Base-by-base conservation (phyloP, 345 rosid genomes). In the Lepidium aucheri region DNA sequence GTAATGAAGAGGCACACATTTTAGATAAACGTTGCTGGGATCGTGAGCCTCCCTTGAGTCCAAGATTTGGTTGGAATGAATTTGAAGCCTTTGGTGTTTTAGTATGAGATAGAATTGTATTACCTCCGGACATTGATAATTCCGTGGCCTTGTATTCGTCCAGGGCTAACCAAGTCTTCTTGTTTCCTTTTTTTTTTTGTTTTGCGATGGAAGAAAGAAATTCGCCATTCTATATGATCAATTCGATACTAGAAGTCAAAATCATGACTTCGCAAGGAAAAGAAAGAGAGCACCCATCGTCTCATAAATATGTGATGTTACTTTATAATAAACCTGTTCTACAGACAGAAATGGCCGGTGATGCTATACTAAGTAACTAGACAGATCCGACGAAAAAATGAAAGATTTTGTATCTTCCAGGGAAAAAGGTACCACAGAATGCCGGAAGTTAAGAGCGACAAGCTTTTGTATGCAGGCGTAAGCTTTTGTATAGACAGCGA, bases 61-160 rank as follows among this genome's bases (percentile, higher is more conserved):
- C 36, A 59, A 41, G 64, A 28, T 42, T 28, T 59, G 33, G 24
- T 42, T 59, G 64, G 64, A 42, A 32, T 59, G 28, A 8, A 38
- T 42, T 42, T 59, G 50, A 59, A 26, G 65, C 35, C 40, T 57
- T 35, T 57, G 49, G 72, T 56, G 64, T 56, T 52, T 39, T 16
- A 65, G 36, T 68, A 68, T 56, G 65, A 49, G 34, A 47, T 68
- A 65, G 66, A 59, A 68, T 59, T 69, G 20, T 59, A 49, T 68
- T 59, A 36, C 42, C 65, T 58, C 58, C 13, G 30, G 40, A 47
- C 39, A 36, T 57, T 36, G 55, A 55, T 55, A 55, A 44, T 55
- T 18, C 34, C 42, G 18, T 15, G 11, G 28, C 46, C 20, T 55
- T 55, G 60, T 55, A 55, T 56, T 56, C 33, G 32, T 24, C 60